Conservation (phyloP, 225 moss, liverwort and hornwort species). For the Anthoceros angustus region DNA sequence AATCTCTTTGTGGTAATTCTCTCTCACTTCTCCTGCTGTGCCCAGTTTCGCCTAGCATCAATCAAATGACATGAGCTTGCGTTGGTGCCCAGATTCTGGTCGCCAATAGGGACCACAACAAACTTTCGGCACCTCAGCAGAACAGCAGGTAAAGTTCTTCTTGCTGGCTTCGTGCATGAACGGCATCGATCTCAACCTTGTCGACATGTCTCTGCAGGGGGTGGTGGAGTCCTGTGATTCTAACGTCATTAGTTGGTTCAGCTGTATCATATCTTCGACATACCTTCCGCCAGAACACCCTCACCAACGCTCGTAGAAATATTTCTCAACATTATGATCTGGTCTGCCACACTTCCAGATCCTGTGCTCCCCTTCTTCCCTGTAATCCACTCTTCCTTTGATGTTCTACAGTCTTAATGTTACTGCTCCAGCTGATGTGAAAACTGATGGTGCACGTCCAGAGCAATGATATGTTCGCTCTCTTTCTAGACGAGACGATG, state of each 20-base stretch:
- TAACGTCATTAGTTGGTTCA: slow-evolving; percentile 41
- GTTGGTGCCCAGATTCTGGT: slow-evolving; percentile 40
- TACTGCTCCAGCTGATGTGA: neutral
- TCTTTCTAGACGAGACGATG: slow-evolving; percentile 80
- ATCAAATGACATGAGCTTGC: neutral
- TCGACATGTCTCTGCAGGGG: slow-evolving; percentile 16
- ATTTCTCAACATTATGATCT: slow-evolving; percentile 82
- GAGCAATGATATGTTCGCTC: slow-evolving; percentile 62
- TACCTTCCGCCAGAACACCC: slow-evolving; percentile 45
- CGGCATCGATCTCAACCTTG: neutral
- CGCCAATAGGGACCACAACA: slow-evolving; percentile 43
- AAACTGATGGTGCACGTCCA: slow-evolving; percentile 11
- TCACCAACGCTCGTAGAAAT: slow-evolving; percentile 73
- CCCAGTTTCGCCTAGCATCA: no score
- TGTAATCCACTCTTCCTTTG: neutral
- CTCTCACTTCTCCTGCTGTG: no score
- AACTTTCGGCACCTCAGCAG: neutral
- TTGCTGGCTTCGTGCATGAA: neutral
- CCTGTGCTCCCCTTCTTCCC: no score
- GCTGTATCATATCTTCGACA: slow-evolving; percentile 61
- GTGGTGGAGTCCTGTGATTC: slow-evolving; percentile 49
- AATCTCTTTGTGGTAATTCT: slow-evolving; percentile 51
- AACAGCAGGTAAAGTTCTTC: neutral
- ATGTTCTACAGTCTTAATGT: neutral
- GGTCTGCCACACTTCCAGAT: slow-evolving; percentile 16